phyloP scores from a whole-genome alignment of 306 rosid species.

The Gastrolobium bilobum region DNA sequence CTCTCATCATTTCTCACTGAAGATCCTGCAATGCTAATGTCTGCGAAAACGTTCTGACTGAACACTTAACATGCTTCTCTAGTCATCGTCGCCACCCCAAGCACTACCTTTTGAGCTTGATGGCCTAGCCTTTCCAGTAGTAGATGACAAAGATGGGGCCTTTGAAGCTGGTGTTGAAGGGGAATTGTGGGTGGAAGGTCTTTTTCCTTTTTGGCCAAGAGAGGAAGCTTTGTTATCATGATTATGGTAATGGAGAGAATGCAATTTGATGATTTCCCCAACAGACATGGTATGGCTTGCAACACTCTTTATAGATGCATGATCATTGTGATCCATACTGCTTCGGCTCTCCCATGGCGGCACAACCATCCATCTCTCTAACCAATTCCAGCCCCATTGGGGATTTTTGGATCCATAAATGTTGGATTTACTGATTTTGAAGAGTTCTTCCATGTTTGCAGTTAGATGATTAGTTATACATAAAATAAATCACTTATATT shows the following conservation, averaged over 20 bases:
- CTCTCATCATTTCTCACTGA: constrained; percentile 67
- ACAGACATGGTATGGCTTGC: constrained; percentile 57
- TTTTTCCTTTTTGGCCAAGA: constrained; percentile 52
- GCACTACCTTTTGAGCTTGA: constrained; percentile 56
- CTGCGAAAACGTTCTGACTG: constrained; percentile 69
- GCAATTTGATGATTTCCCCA: constrained; percentile 64
- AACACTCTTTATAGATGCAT: too few species aligned
- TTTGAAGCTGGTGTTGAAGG: constrained; percentile 57
- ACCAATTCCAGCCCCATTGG: too few species aligned
- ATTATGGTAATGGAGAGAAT: constrained; percentile 50
- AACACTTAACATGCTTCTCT: constrained; percentile 56
- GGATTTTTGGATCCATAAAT: constrained; percentile 82
- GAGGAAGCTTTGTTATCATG: constrained; percentile 55
- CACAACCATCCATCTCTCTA: too few species aligned
- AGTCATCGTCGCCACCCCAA: constrained; percentile 60
- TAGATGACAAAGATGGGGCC: constrained; percentile 49
- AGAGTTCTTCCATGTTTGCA: constrained; percentile 72
- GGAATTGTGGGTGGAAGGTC: constrained; percentile 53
- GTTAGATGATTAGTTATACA: constrained; percentile 32
- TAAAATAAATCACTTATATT: background rate
- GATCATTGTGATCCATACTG: too few species aligned
- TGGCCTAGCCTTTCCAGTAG: constrained; percentile 43
- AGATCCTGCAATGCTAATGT: constrained; percentile 73
- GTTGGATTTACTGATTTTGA: constrained; percentile 69
- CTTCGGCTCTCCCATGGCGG: too few species aligned